phyloP scores from a whole-genome alignment of 1,284 basidiomycete genomes.

The Amylostereum areolatum region DNA sequence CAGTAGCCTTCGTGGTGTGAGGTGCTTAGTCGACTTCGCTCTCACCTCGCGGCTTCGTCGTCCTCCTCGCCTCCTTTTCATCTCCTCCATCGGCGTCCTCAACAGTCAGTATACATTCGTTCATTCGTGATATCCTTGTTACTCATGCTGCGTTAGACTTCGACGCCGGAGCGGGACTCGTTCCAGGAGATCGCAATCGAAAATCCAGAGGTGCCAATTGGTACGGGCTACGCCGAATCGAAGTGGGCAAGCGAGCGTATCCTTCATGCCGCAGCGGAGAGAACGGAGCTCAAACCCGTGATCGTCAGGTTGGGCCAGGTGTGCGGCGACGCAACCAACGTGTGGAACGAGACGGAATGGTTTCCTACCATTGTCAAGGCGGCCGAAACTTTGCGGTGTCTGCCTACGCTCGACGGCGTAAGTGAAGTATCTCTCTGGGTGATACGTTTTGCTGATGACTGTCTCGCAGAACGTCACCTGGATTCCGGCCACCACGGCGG shows the following conservation, averaged over 20 bases:
- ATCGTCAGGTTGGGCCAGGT: slow-evolving; percentile 12
- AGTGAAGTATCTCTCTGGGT: no score
- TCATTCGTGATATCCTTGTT: neutral
- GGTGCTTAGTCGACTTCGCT: slow-evolving; percentile 16
- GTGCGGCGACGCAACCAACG: slow-evolving; percentile 6
- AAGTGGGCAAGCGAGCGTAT: slow-evolving; percentile 1
- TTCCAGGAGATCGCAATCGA: neutral
- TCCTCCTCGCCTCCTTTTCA: slow-evolving; percentile 27
- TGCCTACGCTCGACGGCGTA: no score
- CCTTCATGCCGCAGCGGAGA: neutral
- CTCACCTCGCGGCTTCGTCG: slow-evolving; percentile 7
- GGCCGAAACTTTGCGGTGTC: no score
- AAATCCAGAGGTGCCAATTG: slow-evolving; percentile 4
- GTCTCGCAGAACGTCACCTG: slow-evolving; percentile 15
- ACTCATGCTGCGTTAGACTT: neutral
- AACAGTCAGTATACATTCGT: slow-evolving; percentile 6
- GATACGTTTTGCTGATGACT: neutral
- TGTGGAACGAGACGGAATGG: slow-evolving; percentile 14
- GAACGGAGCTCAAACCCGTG: neutral
- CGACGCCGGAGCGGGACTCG: slow-evolving; percentile 11
- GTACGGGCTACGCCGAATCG: slow-evolving; percentile 30
- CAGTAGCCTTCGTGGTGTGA: slow-evolving; percentile 10
- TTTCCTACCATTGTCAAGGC: slow-evolving; percentile 8
- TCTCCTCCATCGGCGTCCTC: slow-evolving; percentile 27
- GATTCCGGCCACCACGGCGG: slow-evolving; percentile 25